Base-by-base conservation (phyloP, 1,139 yeast species). In the Yarrowia galli region DNA sequence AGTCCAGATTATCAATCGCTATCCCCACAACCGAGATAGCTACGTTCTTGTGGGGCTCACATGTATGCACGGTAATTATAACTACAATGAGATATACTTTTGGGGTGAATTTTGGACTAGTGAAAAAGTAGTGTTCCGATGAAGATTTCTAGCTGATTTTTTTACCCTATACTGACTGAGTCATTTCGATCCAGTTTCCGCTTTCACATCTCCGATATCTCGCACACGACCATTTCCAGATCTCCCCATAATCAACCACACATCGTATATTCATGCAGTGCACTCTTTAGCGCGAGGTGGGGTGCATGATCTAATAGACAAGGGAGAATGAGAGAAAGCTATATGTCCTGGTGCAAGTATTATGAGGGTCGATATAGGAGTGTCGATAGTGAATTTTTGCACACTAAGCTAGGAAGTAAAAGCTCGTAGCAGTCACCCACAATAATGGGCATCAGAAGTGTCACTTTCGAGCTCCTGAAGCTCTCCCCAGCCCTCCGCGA, bases 281-380 rank as follows among this genome's bases (percentile, higher is more conserved):
- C 35, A 53, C 35, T 7, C 15, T 53, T 36, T 36, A 36, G 60
- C 60, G 60, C 45, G 60, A 53, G 45, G 60, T 36, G 60, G 60
- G 60, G 60, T 53, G 42, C 60, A 53, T 36, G 56, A 32, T 48
- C 32, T 28, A 28, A 20, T 23, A 28, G 53, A 22, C 25, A 32
- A 32, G 20, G 43, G 28, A 22, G 43, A 35, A 25, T 16, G 20
- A 25, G 20, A 25, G 22, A 25, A 20, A 23, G 23, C 10, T 18
- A 49, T 32, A 28, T 20, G 22, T 28, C 10, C 9, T 28, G 32
- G 32, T 28, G 32, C 32, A 28, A 28, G 22, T 40, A n/a, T 38
- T 6, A 38, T 40, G 45, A n/a, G 45, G 45, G 22, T 38, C 13
- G 15, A 20, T 9, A 20, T 2, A 20, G 4, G 20, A 42, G 46